Evolutionary conservation across 2,329 filamentous ascomycete species (phyloP), one percentile per base, ranked within the genome.

Genomic region (Diplocarpon mali): DNA sequence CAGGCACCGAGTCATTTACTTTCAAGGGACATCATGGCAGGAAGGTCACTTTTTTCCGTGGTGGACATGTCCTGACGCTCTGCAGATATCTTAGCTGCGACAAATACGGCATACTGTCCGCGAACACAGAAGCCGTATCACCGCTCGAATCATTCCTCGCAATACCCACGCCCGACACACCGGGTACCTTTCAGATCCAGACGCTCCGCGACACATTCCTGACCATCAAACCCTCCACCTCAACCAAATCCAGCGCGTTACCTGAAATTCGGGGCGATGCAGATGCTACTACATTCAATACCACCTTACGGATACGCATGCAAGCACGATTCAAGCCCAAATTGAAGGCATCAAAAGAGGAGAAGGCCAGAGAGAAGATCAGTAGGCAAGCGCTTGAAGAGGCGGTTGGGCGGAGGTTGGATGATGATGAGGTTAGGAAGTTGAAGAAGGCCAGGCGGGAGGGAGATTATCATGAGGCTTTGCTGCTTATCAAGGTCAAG

Each of bases 261-360:
- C 72, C 78, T 0, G 82, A 89, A 54, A 70, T 93, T 11, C 78
- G 86, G 28, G 88, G 86, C 39, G 87, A 95, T 62, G 82, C 78
- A 7, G 76, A 80, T 12, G 66, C 68, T 8, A 76, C 80, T 40
- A 74, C 70, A 4, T 85, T 84, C 58, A 75, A 75, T 55, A 87
- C 85, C 9, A 83, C 80, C 6, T 62, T 94, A 48, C 75, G 86
- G 40, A 76, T 96, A 57, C 83, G 89, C 43, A 95, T 96, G 89
- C 90, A 96, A 67, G 87, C 90, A 16, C 74, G 85, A 40, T 96
- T 94, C 69, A 95, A 95, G 70, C 89, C 90, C 8, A 75, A 76
- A 51, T 65, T 92, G 37, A 85, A 83, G 64, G 82, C 82, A 9
- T 76, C 73, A 0, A 93, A 89, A 66, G 87, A 89, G 61, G 84